Percentiles rank a stretch among this genome's conserved stretches.
These are phyloP conservation scores for Phyllosticta paracitricarpa DNA, from an alignment of 2,329 filamentous ascomycete genomes.

Conservation along the genomic window DNA sequence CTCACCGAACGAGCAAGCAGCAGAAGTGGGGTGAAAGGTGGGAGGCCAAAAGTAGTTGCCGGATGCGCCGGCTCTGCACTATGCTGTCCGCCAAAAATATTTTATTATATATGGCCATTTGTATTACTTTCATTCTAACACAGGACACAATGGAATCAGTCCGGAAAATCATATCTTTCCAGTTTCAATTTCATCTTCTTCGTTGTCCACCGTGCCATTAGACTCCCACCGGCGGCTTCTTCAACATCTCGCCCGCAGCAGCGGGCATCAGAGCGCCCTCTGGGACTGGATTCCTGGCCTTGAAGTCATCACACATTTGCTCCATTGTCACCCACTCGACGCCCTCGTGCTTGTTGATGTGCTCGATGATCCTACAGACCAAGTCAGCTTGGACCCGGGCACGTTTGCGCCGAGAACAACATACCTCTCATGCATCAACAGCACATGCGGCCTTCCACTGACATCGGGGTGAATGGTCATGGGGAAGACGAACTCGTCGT, in stretches of 20 bases:
- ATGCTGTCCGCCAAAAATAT: too few relatives aligned
- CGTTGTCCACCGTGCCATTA: background rate
- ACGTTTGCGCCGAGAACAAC: slow-evolving; percentile 1
- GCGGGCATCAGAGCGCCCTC: slow-evolving; percentile 53
- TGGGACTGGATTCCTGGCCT: slow-evolving; percentile 50
- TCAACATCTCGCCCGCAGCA: slow-evolving; percentile 42
- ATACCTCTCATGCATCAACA: slow-evolving; percentile 63
- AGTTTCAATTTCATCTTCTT: slow-evolving; percentile 14
- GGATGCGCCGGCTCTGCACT: background rate
- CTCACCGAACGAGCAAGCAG: background rate
- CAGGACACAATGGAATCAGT: background rate
- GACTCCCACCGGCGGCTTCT: slow-evolving; percentile 20
- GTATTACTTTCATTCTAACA: too few relatives aligned
- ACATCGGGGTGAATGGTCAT: slow-evolving; percentile 66
- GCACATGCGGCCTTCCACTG: slow-evolving; percentile 55
- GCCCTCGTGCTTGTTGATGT: slow-evolving; percentile 54
- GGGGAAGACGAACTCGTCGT: slow-evolving; percentile 67
- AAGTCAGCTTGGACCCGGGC: background rate
- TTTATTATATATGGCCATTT: too few relatives aligned
- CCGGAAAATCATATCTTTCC: background rate
- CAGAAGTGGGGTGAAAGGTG: background rate
- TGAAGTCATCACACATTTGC: slow-evolving; percentile 64
- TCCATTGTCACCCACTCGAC: slow-evolving; percentile 62
- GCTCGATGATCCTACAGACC: slow-evolving; percentile 47
- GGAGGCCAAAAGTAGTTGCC: background rate